Base-by-base conservation (phyloP, 768 basidiomycete genomes). In the Macrocybe gigantea region DNA sequence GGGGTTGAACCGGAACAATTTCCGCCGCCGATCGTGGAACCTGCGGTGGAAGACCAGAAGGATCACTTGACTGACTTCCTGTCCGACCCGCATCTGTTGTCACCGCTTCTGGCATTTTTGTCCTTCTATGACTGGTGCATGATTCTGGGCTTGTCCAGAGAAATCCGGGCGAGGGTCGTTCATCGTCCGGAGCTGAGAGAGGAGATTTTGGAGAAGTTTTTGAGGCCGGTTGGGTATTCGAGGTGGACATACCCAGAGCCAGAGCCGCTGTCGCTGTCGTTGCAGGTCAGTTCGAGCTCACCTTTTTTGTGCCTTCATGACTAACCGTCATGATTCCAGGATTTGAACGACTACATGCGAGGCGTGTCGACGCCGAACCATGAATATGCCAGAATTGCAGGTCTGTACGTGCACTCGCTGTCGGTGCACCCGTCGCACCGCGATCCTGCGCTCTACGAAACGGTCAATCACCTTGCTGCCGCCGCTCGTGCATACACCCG, bases 321-420 rank as follows among this genome's bases (percentile, higher is more conserved):
- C 42, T 31, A 29, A 22, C 49, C 47, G 7, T 50, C 36, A 32
- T 50, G 46, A 11, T 41, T 11, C n/a, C 55, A 90, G 85, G 89
- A 93, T 63, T 71, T 93, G 36, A 78, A 78, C 56, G 77, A 84
- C 44, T 93, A 91, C 56, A 82, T 91, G 78, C 76, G 81, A 40
- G 87, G 87, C 2, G 83, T 91, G 5, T 82, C 81, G 5, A 77
- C 86, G 22, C 89, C 90, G 6, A 74, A 75, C 3, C 83, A 91
- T 52, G 79, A 85, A 52, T 91, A 86, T 53, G 73, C 80, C 0
- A 74, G 78, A 4, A 71, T 80, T 33, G 78, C 88, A 1, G 69
- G 68, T 5, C 61, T 74, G 29, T 81, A 82, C 53, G 67, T 88
- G 7, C 80, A 82, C 44, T 73, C 76, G 0, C 64, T 75, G 22